Base-by-base conservation (phyloP, 768 basidiomycete species). In the Kwoniella mangroviensis region DNA sequence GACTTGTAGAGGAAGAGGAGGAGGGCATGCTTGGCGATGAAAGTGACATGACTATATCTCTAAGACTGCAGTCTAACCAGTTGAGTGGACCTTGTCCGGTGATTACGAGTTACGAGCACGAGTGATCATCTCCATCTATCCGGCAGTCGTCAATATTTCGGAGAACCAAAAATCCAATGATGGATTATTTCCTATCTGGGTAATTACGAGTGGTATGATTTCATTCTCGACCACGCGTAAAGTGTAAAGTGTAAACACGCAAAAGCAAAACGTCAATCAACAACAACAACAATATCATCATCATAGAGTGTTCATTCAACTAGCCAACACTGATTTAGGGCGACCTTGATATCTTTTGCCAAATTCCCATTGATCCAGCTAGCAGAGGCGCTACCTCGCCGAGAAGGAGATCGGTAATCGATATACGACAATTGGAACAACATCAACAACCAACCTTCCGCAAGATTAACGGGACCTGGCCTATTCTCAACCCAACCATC, bases 1-100 rank as follows among this genome's bases (percentile, higher is more conserved):
- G 21, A 41, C 58, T 60, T 9, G 58, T 11, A n/a, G 63, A 22
- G 11, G 65, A 21, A 15, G 67, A 68, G n/a, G 57, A 28, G 0
- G 60, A 62, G 15, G 45, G 6, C 45, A 49, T 49, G 19, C 12
- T 49, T 24, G 60, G 24, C 4, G 59, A 17, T 17, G 66, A 28
- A 52, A 45, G 9, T n/a, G 58, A 52, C 26, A 49, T 59, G 45
- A 34, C 34, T 34, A 34, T 34, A 7, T 6, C 6, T 34, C 34
- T 34, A 34, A n/a, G n/a, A n/a, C n/a, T n/a, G n/a, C 34, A 34
- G 34, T 0, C 34, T 34, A 7, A 34, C 5, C 6, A 34, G 34
- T 34, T 34, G 34, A 34, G 34, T 34, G 34, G 34, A 34, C 34
- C 34, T 34, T 34, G 34, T 5, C 34, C 9, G 34, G 34, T 34